phyloP scores from a whole-genome alignment of 1,139 yeast species.

The Diutina sp. region DNA sequence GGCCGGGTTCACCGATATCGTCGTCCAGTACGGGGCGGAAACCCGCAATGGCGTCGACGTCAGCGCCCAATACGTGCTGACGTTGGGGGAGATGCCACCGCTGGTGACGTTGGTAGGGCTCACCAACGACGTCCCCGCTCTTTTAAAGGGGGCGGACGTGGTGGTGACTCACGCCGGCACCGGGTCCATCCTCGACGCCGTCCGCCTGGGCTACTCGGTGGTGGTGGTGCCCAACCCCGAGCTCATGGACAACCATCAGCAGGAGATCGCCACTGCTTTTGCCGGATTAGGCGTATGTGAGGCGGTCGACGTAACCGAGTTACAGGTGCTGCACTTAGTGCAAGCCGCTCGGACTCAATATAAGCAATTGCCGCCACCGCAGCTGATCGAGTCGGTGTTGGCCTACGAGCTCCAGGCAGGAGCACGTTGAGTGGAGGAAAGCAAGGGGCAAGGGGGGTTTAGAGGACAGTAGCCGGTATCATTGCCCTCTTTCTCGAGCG shows the following conservation, averaged over 20 bases:
- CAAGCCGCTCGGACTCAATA: neutral
- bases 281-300: constrained; percentile 8
- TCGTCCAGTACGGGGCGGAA: constrained; percentile 64
- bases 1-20: constrained; percentile 25
- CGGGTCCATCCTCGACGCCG: constrained; percentile 76
- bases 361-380: neutral
- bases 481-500: too few species aligned
- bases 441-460: too few species aligned
- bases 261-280: constrained; percentile 59
- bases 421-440: too few species aligned
- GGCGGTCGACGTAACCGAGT: neutral
- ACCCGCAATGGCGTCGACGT: constrained; percentile 14
- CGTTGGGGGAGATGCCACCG: constrained; percentile 3
- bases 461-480: neutral
- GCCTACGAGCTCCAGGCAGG: neutral
- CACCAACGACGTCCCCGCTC: constrained; percentile 5
- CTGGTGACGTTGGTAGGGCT: neutral
- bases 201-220: constrained; percentile 42
- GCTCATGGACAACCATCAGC: constrained; percentile 82
- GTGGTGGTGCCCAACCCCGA: constrained; percentile 58
- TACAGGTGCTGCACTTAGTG: neutral
- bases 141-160: constrained; percentile 24
- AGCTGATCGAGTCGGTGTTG: neutral
- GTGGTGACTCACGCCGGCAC: constrained; percentile 91
- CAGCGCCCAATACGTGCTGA: constrained; percentile 11